Percentiles rank a stretch among this genome's conserved stretches.
These are phyloP conservation scores for Emericellopsis terricola DNA, from an alignment of 495 filamentous ascomycete species.

Conservation along the genomic window DNA sequence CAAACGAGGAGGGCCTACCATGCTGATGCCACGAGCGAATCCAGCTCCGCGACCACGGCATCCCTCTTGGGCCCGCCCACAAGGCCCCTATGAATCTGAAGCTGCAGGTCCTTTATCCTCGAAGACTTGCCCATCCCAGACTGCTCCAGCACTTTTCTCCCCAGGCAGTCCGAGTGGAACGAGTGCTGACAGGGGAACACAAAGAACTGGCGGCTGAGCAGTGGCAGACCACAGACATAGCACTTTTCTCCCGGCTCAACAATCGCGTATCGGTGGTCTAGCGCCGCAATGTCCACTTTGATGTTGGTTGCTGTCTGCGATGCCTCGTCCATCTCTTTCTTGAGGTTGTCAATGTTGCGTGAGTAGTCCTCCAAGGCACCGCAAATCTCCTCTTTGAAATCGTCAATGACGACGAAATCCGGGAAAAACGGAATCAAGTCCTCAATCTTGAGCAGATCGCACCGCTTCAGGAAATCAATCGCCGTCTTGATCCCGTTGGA, in stretches of 20 bases:
- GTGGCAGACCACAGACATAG: conserved; percentile 66
- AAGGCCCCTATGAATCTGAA: conserved; percentile 54
- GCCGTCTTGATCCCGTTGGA: conserved; percentile 81
- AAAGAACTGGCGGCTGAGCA: conserved; percentile 83
- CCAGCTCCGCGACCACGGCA: conserved; percentile 71
- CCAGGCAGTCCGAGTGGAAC: conserved; percentile 88
- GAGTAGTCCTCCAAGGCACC: conserved; percentile 80
- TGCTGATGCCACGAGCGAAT: conserved; percentile 55
- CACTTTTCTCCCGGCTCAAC: conserved; percentile 94
- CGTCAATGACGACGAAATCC: conserved; percentile 96
- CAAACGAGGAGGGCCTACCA: conserved; percentile 18
- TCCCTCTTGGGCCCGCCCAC: conserved; percentile 50
- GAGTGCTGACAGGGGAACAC: conserved; percentile 97
- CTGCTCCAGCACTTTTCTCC: conserved; percentile 60
- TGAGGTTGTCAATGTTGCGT: conserved; percentile 73
- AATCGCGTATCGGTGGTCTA: conserved; percentile 84
- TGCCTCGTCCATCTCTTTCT: conserved; percentile 89
- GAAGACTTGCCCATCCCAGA: conserved; percentile 54
- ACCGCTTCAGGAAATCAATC: conserved; percentile 83
- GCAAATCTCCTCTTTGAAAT: conserved; percentile 98
- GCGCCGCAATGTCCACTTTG: conserved; percentile 60
- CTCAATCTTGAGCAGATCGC: conserved; percentile 83
- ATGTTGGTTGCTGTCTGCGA: conserved; percentile 77
- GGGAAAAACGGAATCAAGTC: conserved; percentile 97
- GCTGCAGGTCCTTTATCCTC: conserved; percentile 71